phyloP scores from a whole-genome alignment of 352 stramenopile genomes.

The Phytophthora ohioensis region DNA sequence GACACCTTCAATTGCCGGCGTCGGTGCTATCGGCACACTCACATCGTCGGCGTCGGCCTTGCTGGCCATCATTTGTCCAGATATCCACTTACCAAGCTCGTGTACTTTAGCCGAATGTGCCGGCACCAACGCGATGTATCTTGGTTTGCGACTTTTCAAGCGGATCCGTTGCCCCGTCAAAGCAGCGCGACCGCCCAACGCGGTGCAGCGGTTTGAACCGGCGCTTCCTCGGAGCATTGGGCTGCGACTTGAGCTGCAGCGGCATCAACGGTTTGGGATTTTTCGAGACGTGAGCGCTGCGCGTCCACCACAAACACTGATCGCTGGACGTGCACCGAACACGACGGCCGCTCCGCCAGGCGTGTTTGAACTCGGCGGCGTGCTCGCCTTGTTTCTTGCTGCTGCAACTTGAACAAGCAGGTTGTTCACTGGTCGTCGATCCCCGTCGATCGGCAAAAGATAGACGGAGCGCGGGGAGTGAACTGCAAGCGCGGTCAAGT shows the following conservation, averaged over 20 bases:
- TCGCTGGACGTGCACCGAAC: neutral
- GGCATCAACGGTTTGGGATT: neutral
- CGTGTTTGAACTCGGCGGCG: conserved; percentile 26
- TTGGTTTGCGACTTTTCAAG: conserved; percentile 25
- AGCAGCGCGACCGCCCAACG: conserved; percentile 19
- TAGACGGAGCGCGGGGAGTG: conserved; percentile 29
- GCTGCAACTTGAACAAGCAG: conserved; percentile 41
- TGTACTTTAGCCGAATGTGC: conserved; percentile 38
- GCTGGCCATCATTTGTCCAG: conserved; percentile 26
- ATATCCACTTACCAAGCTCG: conserved; percentile 21
- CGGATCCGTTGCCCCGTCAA: conserved; percentile 9
- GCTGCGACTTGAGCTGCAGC: neutral
- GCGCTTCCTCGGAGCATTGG: neutral
- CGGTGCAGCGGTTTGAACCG: neutral
- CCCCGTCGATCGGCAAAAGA: conserved; percentile 35
- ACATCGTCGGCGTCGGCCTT: conserved; percentile 30
- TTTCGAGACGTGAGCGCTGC: conserved; percentile 5
- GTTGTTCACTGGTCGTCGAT: conserved; percentile 32
- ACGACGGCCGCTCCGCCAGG: conserved; percentile 1
- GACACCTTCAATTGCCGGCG: conserved; percentile 36
- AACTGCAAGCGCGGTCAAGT: conserved; percentile 29
- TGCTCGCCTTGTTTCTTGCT: conserved; percentile 33
- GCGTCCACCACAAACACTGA: neutral
- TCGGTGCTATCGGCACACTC: conserved; percentile 37
- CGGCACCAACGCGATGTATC: conserved; percentile 11